Conservation (phyloP, 768 basidiomycete genomes). For the Collybiopsis luxurians region DNA sequence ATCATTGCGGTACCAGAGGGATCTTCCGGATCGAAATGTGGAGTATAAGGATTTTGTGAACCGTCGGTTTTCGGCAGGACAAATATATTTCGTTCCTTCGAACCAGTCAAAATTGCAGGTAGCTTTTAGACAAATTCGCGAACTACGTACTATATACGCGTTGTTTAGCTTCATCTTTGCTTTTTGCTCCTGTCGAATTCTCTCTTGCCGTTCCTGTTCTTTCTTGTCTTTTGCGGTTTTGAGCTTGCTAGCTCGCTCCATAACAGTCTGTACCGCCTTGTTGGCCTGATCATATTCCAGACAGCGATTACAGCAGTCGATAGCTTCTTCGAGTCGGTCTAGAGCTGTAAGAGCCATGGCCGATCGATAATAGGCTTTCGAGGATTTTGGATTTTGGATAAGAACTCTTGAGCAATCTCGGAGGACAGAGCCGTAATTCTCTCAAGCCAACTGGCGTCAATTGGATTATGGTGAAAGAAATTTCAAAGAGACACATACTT, state of each 20-base stretch:
- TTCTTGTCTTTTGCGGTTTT: conserved; percentile 51
- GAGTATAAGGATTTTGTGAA: conserved; percentile 53
- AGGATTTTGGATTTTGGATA: conserved; percentile 53
- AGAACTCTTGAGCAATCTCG: conserved; percentile 81
- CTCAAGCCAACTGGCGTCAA: conserved; percentile 33
- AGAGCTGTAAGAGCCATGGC: conserved; percentile 73
- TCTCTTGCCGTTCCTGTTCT: conserved; percentile 48
- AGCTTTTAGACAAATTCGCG: not conserved
- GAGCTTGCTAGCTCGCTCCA: conserved; percentile 41
- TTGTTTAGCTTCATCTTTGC: conserved; percentile 48
- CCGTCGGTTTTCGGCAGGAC: conserved; percentile 49
- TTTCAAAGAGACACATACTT: conserved; percentile 41
- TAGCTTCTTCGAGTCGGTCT: conserved; percentile 72
- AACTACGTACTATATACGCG: conserved; percentile 61
- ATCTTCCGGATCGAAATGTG: conserved; percentile 69
- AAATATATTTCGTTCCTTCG: conserved; percentile 74
- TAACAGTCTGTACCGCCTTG: conserved; percentile 46
- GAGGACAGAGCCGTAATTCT: conserved; percentile 86
- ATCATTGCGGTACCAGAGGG: conserved; percentile 58
- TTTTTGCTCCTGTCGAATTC: conserved; percentile 47
- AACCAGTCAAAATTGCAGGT: conserved; percentile 8
- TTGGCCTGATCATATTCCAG: conserved; percentile 58
- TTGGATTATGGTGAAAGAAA: not conserved
- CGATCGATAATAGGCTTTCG: conserved; percentile 89
- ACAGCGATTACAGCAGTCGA: conserved; percentile 78